Conservation (phyloP, 148 eudicot species). For the Pharnaceum exiguum region DNA sequence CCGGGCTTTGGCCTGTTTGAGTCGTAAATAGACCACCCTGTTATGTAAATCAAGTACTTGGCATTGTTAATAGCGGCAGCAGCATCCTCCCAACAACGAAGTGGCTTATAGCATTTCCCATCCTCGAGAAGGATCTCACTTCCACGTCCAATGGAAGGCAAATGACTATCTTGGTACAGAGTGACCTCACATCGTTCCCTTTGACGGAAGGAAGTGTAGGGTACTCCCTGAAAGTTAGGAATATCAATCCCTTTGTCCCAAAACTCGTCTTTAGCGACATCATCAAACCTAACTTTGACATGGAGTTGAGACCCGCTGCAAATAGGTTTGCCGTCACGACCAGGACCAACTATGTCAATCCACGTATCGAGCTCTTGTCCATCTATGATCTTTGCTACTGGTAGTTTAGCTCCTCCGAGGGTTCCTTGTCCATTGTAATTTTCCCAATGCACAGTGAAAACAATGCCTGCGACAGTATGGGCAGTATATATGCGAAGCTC, state of each 20-base stretch:
- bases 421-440: slow-evolving; percentile 32
- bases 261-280: slow-evolving; percentile 29
- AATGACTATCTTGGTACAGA: slow-evolving; percentile 45
- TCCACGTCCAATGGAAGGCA: slow-evolving; percentile 40
- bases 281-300: slow-evolving; percentile 38
- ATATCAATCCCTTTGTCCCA: slow-evolving; percentile 44
- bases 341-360: slow-evolving; percentile 34
- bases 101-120: slow-evolving; percentile 40
- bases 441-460: slow-evolving; percentile 43
- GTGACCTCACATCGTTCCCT: slow-evolving; percentile 41
- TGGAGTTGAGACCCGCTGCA: slow-evolving; percentile 33
- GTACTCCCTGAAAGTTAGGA: slow-evolving; percentile 42
- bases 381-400: slow-evolving; percentile 29
- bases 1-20: slow-evolving; percentile 37
- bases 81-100: slow-evolving; percentile 54
- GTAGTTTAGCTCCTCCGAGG: slow-evolving; percentile 44
- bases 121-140: slow-evolving; percentile 40
- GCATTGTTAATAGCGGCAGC: slow-evolving; percentile 47
- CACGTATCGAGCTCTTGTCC: slow-evolving; percentile 35
- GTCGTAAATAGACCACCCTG: slow-evolving; percentile 52
- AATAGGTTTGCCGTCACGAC: slow-evolving; percentile 27
- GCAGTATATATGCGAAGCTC: slow-evolving; percentile 48
- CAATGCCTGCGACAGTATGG: slow-evolving; percentile 34
- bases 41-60: slow-evolving; percentile 35
- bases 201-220: slow-evolving; percentile 42